Conservation (phyloP, 495 filamentous ascomycete genomes). For the Aspergillus egyptiacus region DNA sequence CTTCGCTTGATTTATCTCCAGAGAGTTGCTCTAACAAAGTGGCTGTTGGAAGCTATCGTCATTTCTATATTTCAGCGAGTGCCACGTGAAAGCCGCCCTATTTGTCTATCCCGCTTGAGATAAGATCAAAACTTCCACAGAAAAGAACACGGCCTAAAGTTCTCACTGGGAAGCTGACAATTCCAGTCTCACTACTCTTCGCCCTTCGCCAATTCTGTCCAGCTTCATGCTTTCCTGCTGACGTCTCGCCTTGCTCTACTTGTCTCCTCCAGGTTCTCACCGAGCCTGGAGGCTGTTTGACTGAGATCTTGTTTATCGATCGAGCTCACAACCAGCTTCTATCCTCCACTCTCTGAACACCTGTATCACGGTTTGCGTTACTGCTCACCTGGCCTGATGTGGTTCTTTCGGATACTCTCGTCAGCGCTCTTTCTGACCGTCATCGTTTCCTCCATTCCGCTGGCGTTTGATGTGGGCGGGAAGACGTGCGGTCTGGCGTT, state of each 20-base stretch:
- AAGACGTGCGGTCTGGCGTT: constrained; percentile 89
- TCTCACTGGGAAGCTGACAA: no score
- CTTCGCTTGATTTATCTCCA: neutral
- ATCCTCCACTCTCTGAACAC: neutral
- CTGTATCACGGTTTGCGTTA: neutral
- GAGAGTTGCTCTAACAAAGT: neutral
- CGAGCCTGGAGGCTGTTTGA: constrained; percentile 4
- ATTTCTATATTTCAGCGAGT: neutral
- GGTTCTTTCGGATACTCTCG: constrained; percentile 66
- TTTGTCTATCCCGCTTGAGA: constrained; percentile 7
- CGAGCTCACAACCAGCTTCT: constrained; percentile 1
- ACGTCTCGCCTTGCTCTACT: neutral
- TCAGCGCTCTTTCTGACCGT: constrained; percentile 76
- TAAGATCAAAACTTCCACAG: constrained; percentile 10
- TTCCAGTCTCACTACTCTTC: neutral
- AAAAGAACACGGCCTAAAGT: constrained; percentile 6
- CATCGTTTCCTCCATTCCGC: constrained; percentile 86
- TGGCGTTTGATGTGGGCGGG: constrained; percentile 96
- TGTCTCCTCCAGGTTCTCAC: constrained; percentile 1
- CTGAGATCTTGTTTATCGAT: neutral
- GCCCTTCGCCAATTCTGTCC: neutral
- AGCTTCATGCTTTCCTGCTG: constrained; percentile 5
- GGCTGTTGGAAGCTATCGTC: no score
- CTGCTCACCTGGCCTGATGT: constrained; percentile 43
- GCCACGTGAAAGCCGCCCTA: constrained; percentile 14